phyloP scores from a whole-genome alignment of 2,329 filamentous ascomycete genomes.

The Penicillium sp. region DNA sequence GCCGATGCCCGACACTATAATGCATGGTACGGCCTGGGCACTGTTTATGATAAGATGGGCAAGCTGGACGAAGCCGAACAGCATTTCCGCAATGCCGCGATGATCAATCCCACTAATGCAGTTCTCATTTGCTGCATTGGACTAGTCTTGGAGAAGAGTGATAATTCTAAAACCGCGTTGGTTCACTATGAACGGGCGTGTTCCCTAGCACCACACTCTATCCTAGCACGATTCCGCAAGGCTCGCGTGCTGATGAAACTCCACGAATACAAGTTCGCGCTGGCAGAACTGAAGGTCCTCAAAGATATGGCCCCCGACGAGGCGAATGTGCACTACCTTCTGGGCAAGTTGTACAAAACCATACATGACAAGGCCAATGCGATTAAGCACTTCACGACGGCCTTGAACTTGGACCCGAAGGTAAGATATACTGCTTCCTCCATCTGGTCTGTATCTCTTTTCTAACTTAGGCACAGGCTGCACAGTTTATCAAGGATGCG shows the following conservation, averaged over 20 bases:
- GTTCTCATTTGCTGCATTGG: constrained; percentile 93
- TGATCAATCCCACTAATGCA: constrained; percentile 91
- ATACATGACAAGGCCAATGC: constrained; percentile 66
- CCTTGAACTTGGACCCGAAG: constrained; percentile 94
- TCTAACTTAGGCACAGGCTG: constrained; percentile 61
- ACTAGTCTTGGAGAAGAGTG: constrained; percentile 83
- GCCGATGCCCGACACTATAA: constrained; percentile 92
- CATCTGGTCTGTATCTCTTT: not conserved
- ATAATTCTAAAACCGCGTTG: constrained; percentile 75
- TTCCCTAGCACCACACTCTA: constrained; percentile 75
- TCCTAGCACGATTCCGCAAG: constrained; percentile 89
- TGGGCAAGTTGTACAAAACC: constrained; percentile 67
- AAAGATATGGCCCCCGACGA: constrained; percentile 92
- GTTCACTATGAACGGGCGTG: constrained; percentile 80
- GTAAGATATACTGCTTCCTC: constrained; percentile 50
- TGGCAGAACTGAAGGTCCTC: constrained; percentile 80
- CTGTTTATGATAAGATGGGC: constrained; percentile 84
- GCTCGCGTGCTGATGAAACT: constrained; percentile 81
- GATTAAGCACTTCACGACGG: constrained; percentile 93
- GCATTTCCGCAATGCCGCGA: constrained; percentile 84
- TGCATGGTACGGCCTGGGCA: constrained; percentile 88
- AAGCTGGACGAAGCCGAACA: constrained; percentile 88
- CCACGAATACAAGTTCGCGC: constrained; percentile 66
- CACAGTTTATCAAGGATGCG: constrained; percentile 90
- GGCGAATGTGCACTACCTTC: constrained; percentile 90